Percentiles rank a stretch among this genome's conserved stretches.
These are phyloP conservation scores for Hypoxylon subgilvum DNA, from an alignment of 495 filamentous ascomycete species.

Conservation along the genomic window DNA sequence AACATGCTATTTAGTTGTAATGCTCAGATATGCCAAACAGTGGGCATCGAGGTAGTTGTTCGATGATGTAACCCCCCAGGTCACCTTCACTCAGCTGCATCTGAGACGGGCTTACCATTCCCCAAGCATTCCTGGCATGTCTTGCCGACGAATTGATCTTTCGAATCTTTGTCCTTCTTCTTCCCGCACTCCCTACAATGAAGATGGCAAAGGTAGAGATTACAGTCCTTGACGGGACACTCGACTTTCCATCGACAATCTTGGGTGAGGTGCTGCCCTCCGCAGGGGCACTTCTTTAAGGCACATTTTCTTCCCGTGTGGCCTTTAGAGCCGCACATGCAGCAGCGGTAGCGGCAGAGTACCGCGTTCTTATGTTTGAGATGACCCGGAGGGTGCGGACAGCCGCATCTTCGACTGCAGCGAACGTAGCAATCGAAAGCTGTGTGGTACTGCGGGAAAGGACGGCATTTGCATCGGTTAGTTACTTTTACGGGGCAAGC, in stretches of 20 bases:
- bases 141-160: conserved; percentile 40
- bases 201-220: conserved; percentile 43
- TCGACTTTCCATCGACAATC: conserved; percentile 49
- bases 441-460: conserved; percentile 46
- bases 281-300: conserved; percentile 42
- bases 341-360: conserved; percentile 46
- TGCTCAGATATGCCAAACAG: too few relatives aligned
- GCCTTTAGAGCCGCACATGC: conserved; percentile 48
- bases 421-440: conserved; percentile 39
- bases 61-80: too few relatives aligned
- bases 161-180: conserved; percentile 36
- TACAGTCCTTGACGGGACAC: conserved; percentile 40
- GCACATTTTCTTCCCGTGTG: conserved; percentile 47
- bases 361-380: conserved; percentile 45
- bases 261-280: conserved; percentile 46
- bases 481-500: conserved; percentile 38
- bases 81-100: neutral
- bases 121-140: conserved; percentile 41
- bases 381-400: conserved; percentile 23
- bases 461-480: conserved; percentile 49
- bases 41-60: too few relatives aligned
- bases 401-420: conserved; percentile 44
- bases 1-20: too few relatives aligned
- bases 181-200: conserved; percentile 47
- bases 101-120: conserved; percentile 26